Base-by-base conservation (phyloP, 1,284 basidiomycete species). In the Naganishia liquefaciens region DNA sequence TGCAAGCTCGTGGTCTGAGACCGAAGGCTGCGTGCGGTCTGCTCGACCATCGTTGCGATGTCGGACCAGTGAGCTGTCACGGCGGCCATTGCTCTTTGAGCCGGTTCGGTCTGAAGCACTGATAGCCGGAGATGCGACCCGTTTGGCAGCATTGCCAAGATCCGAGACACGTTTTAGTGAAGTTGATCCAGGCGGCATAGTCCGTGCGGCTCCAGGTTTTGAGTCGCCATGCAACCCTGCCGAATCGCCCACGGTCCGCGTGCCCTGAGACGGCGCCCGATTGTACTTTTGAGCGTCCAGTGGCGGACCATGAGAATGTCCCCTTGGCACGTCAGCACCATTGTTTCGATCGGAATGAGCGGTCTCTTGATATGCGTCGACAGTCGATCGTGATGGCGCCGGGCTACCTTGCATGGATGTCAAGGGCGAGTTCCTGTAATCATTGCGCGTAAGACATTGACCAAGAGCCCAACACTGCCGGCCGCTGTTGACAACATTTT, bases 1-100 rank as follows among this genome's bases (percentile, higher is more conserved):
- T 85, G 25, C 83, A 79, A 13, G 50, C 30, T 63, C 66, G 46
- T 64, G 49, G 42, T 78, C 75, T 9, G 46, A 47, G 39, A 39
- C 37, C 6, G 39, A 50, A 21, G 25, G 50, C 25, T 44, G 28
- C 37, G 7, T 5, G 19, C 54, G 39, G 23, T 43, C 40, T 10
- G 15, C 21, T 19, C 19, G n/a, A n/a, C 51, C 30, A 17, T 37
- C 15, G 4, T 53, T 33, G 33, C 5, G 5, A 11, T 53, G 51
- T 10, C 19, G 19, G 3, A 21, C 4, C 2, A 37, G 10, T 33
- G 25, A 19, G 21, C 50, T 27, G 7, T 53, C 50, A 9, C 60
- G 40, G 11, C 51, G 60, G 19, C 40, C 40, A n/a, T 43, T 42
- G 5, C 25, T 21, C 28, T 42, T 47, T 10, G 49, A 9, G 11